Evolutionary conservation across 2,329 filamentous ascomycete genomes (phyloP).

Genomic region (Dactylellina cionopaga): DNA sequence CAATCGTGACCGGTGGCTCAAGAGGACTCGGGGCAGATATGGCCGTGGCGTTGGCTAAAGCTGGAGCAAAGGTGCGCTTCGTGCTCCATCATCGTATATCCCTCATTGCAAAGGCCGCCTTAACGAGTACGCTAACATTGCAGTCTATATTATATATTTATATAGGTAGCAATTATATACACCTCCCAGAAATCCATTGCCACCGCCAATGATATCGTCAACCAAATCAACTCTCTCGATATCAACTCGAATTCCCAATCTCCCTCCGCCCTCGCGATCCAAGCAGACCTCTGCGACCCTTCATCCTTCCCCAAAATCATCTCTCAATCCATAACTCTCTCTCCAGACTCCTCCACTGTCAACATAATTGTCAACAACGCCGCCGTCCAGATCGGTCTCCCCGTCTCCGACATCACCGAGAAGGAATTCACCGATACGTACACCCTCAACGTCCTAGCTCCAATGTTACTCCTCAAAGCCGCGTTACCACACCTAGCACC

Average conservation of each 20-base stretch:
- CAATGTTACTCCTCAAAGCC: slow-evolving; percentile 67
- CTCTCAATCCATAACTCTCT: slow-evolving; percentile 56
- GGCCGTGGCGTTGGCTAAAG: slow-evolving; percentile 27
- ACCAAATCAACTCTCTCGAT: slow-evolving; percentile 42
- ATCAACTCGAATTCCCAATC: slow-evolving; percentile 1
- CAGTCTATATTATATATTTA: not conserved
- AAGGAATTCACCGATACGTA: slow-evolving; percentile 68
- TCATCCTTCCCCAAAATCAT: slow-evolving; percentile 58
- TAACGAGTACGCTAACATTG: no score
- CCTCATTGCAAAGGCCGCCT: no score
- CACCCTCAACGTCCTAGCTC: slow-evolving; percentile 68
- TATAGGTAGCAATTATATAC: slow-evolving; percentile 43
- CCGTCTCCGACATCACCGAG: slow-evolving; percentile 62
- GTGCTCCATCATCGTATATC: no score
- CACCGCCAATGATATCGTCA: slow-evolving; percentile 15
- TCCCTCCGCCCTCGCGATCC: slow-evolving; percentile 47
- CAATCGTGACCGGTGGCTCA: slow-evolving; percentile 46
- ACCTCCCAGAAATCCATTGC: slow-evolving; percentile 22
- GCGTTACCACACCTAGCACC: slow-evolving; percentile 66
- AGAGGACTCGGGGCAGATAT: slow-evolving; percentile 43
- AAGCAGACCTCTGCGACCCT: slow-evolving; percentile 55
- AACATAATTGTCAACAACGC: slow-evolving; percentile 61
- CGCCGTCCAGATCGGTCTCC: slow-evolving; percentile 59
- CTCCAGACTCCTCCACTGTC: slow-evolving; percentile 53
- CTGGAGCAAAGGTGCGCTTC: slow-evolving; percentile 42